phyloP scores from a whole-genome alignment of 1,139 yeast species.

The Yamadazyma diddensiae region DNA sequence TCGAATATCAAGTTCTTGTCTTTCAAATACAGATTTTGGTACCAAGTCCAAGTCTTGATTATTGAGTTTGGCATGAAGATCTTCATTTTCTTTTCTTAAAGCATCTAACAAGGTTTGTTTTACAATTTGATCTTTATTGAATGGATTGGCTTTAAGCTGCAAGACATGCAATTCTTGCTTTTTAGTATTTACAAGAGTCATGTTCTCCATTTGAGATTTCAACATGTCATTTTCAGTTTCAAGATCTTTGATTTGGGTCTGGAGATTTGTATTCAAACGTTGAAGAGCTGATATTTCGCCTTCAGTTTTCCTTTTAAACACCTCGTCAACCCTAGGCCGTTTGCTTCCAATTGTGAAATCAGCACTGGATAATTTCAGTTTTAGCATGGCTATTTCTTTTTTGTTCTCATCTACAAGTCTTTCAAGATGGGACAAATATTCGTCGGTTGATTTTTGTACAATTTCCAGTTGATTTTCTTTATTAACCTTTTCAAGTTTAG shows the following conservation, averaged over 20 bases:
- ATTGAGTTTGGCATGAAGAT: conserved; percentile 31
- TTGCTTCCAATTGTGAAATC: conserved; percentile 20
- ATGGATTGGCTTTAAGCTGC: conserved; percentile 68
- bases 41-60: conserved; percentile 22
- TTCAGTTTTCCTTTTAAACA: conserved; percentile 19
- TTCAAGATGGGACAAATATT: conserved; percentile 45
- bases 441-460: conserved; percentile 26
- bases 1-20: conserved; percentile 55
- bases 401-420: conserved; percentile 57
- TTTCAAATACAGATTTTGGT: conserved; percentile 65
- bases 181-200: conserved; percentile 25
- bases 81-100: conserved; percentile 61
- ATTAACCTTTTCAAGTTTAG: conserved; percentile 29
- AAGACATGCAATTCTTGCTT: conserved; percentile 48
- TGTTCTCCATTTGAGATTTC: conserved; percentile 11
- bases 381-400: conserved; percentile 46
- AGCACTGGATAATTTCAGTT: conserved; percentile 21
- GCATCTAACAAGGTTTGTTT: conserved; percentile 52
- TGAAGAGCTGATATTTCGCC: conserved; percentile 34
- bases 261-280: conserved; percentile 39
- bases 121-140: conserved; percentile 61
- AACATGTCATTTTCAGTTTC: conserved; percentile 19
- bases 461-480: conserved; percentile 20
- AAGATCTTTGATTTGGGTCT: conserved; percentile 35
- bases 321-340: conserved; percentile 25